Percentiles rank a stretch among this genome's conserved stretches.
phyloP scores from a whole-genome alignment of 1,139 yeast species.

The Kazachstania sp. region DNA sequence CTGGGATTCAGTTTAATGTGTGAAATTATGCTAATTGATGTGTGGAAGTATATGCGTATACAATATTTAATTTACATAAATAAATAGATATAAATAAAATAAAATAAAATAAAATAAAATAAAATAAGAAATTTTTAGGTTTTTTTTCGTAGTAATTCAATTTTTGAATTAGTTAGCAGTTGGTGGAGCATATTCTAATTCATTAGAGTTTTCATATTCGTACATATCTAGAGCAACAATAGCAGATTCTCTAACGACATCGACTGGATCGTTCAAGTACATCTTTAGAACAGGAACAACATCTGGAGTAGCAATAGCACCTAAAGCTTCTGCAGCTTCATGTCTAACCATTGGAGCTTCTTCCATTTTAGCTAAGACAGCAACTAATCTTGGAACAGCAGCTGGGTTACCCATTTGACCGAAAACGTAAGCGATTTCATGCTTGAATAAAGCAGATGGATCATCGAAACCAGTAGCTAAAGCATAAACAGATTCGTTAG shows the following conservation, averaged over 20 bases:
- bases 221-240: slow-evolving; percentile 97
- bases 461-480: slow-evolving; percentile 85
- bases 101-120: no score
- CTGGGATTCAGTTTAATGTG: no score
- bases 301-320: slow-evolving; percentile 94
- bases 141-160: not conserved
- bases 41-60: no score
- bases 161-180: slow-evolving; percentile 7
- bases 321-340: slow-evolving; percentile 98
- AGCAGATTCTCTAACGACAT: slow-evolving; percentile 92
- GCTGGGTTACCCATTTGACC: slow-evolving; percentile 95
- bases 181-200: slow-evolving; percentile 63
- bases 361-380: slow-evolving; percentile 61
- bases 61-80: no score
- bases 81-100: no score
- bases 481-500: slow-evolving; percentile 87
- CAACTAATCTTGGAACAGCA: slow-evolving; percentile 78
- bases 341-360: slow-evolving; percentile 99
- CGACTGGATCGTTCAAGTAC: slow-evolving; percentile 71
- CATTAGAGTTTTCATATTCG: slow-evolving; percentile 83
- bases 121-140: not conserved
- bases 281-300: slow-evolving; percentile 79
- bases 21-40: no score
- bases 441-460: slow-evolving; percentile 88
- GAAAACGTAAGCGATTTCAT: slow-evolving; percentile 95